Evolutionary conservation across 108 stramenopile genomes (phyloP), one percentile per base, ranked within the genome.

Genomic region (Schizochytrium sp.): DNA sequence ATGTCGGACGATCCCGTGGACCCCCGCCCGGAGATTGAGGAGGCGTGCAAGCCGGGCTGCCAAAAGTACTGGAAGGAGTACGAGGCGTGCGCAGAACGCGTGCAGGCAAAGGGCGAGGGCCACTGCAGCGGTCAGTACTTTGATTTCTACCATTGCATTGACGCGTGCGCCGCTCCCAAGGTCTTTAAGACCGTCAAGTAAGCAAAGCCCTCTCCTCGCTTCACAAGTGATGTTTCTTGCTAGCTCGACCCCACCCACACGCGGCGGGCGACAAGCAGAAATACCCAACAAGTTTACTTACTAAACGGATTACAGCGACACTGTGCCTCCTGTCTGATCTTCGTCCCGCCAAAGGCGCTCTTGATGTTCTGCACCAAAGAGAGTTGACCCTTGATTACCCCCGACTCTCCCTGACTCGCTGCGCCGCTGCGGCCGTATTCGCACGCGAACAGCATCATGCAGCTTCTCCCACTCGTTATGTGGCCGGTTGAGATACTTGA

Each of bases 121-220:
- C 93, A 95, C 90, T 98, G 97, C 88, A 96, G 96, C 90, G 93
- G 94, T 53, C 97, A 96, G 97, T 96, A 96, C 72, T 96, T 96
- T 89, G 97, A 97, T 89, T 90, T 95, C 48, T 93, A 95, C 72
- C 94, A 95, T 89, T 98, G 97, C 88, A 93, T 96, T 21, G 97
- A 98, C 90, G 92, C 96, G 88, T 98, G 97, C 88, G 96, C 94
- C 10, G 97, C 96, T 51, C 97, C 97, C 63, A 95, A 96, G 92
- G 92, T 96, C 51, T 97, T 97, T 88, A 93, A 94, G 28, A 91
- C 91, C 44, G 94, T 95, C 91, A 96, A 96, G 90, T 96, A 93
- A 93, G 44, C 23, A 16, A 57, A 14, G 55, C 8, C 55, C 14
- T 1, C 55, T 34, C 34, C 34, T 34, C 34, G 34, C 34, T 34